Evolutionary conservation across 192 early-diverging fungal species (phyloP).

Genomic region (Backusella australiensis): DNA sequence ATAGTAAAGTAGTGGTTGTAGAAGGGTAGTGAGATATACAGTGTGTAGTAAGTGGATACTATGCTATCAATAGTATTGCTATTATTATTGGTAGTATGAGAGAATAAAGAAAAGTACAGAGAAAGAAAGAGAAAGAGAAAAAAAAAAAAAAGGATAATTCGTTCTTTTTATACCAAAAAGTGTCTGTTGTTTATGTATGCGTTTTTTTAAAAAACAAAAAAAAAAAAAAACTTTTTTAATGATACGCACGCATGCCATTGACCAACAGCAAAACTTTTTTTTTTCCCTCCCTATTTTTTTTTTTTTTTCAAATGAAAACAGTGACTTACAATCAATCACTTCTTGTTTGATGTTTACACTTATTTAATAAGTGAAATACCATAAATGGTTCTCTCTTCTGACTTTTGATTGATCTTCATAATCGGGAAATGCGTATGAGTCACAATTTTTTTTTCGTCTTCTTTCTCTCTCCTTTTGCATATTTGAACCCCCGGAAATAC

Average conservation of each 20-base stretch:
- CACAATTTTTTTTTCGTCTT: no score
- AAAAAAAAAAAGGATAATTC: neutral
- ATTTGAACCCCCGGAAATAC: no score
- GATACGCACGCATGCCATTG: no score
- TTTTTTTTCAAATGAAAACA: neutral
- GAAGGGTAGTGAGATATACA: no score
- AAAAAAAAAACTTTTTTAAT: neutral
- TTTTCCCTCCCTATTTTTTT: neutral
- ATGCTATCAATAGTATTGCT: neutral
- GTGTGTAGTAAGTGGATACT: neutral
- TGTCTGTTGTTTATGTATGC: neutral
- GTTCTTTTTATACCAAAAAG: neutral
- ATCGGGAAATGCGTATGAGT: no score
- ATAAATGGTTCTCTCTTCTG: no score
- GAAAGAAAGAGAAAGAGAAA: neutral
- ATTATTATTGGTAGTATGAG: neutral
- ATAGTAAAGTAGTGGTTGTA: neutral
- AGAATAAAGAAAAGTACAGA: neutral
- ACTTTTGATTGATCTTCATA: no score
- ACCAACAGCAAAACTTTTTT: neutral
- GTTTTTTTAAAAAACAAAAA: no score
- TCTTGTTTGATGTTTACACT: no score
- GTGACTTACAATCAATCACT: no score
- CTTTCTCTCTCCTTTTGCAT: no score
- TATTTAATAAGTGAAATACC: no score